A percentile compares a stretch with the other conserved stretches of the same genome.
Conservation (phyloP, 805 yeast species). For the Starmerella kuoi region DNA sequence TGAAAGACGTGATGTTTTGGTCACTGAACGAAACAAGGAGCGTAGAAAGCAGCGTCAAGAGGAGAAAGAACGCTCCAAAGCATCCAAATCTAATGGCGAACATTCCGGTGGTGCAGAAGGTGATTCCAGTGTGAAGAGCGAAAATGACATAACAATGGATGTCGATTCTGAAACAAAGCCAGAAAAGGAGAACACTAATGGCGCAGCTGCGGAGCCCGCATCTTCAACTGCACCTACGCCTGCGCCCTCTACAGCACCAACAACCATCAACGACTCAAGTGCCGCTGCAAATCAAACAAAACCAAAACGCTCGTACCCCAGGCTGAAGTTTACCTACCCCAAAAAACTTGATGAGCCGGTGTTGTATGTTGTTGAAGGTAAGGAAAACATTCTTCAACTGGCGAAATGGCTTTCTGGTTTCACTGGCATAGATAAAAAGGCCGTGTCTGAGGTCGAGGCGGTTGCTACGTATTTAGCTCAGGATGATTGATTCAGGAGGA, state of each 20-base stretch:
- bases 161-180: not conserved
- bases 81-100: not conserved
- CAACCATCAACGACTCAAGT: not conserved
- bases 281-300: not conserved
- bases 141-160: not conserved
- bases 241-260: not conserved
- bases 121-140: not conserved
- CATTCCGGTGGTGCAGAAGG: not conserved
- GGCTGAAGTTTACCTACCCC: conserved; percentile 14
- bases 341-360: conserved; percentile 9
- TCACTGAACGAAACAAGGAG: conserved; percentile 13
- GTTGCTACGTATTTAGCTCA: conserved; percentile 12
- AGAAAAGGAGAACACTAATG: not conserved
- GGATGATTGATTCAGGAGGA: conserved; percentile 5
- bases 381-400: conserved; percentile 20
- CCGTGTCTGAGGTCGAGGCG: conserved; percentile 5
- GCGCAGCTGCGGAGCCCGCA: not conserved
- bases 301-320: conserved; percentile 16
- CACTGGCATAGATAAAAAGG: conserved; percentile 14
- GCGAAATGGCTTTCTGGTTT: conserved; percentile 25
- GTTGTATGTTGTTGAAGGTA: conserved; percentile 24
- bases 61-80: conserved; percentile 1
- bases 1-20: conserved; percentile 12
- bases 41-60: conserved; percentile 6
- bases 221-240: not conserved